Percentiles rank a stretch among this genome's conserved stretches.
Evolutionary conservation across 306 rosid genomes (phyloP).

Genomic region (Cicer pinnatifidum): DNA sequence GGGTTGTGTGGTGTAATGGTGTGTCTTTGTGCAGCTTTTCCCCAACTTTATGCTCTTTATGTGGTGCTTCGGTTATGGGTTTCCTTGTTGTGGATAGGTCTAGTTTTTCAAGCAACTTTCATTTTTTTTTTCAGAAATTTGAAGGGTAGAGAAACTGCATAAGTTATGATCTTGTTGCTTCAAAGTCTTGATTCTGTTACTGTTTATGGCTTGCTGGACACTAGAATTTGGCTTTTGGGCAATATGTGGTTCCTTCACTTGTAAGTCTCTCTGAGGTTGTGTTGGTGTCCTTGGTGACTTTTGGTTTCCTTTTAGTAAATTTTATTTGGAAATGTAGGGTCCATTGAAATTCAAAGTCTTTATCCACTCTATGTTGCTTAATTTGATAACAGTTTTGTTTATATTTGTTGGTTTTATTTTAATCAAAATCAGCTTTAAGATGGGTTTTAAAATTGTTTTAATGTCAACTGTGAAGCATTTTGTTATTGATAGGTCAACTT

Average conservation of each 20-base stretch:
- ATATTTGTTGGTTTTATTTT: conserved; percentile 40
- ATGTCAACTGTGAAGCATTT: conserved; percentile 41
- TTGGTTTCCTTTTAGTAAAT: conserved; percentile 45
- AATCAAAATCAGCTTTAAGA: conserved; percentile 30
- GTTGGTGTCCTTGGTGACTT: conserved; percentile 40
- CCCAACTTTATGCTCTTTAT: conserved; percentile 36
- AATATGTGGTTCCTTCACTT: conserved; percentile 47
- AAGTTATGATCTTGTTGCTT: conserved; percentile 48
- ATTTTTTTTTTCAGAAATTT: conserved; percentile 43
- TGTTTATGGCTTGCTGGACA: conserved; percentile 47
- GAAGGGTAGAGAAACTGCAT: conserved; percentile 47
- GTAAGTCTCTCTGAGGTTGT: conserved; percentile 42
- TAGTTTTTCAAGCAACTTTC: conserved; percentile 44
- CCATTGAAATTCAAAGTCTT: conserved; percentile 26
- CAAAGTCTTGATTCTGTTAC: conserved; percentile 48
- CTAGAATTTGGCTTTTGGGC: conserved; percentile 51
- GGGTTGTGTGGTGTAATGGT: conserved; percentile 32
- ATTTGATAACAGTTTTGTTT: conserved; percentile 37
- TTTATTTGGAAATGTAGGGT: conserved; percentile 41
- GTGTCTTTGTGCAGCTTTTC: conserved; percentile 35
- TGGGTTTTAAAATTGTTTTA: conserved; percentile 20
- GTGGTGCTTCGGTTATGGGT: conserved; percentile 45
- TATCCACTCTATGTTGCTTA: conserved; percentile 33
- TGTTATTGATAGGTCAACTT: conserved; percentile 75
- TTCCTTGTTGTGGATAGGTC: conserved; percentile 46